Evolutionary conservation across 495 filamentous ascomycete genomes (phyloP).

Genomic region (Extremus antarcticus): DNA sequence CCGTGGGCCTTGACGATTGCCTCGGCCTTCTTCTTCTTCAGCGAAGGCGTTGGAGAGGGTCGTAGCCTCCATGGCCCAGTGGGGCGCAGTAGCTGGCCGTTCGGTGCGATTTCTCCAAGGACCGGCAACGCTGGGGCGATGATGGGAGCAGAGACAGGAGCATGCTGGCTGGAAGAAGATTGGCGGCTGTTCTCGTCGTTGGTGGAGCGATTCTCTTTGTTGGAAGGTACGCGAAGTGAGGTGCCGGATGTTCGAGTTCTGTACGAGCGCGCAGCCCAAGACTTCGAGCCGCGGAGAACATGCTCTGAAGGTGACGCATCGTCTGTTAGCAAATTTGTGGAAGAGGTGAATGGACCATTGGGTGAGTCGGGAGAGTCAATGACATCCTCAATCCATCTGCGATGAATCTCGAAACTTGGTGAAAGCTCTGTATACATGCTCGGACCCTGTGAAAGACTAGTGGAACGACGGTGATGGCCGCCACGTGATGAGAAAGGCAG

Average conservation of each 20-base stretch:
- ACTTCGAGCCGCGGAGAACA: slow-evolving; percentile 21
- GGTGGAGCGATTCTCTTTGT: slow-evolving; percentile 21
- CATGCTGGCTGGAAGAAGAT: background rate
- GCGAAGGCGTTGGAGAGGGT: slow-evolving; percentile 30
- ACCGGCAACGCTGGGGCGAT: slow-evolving; percentile 4
- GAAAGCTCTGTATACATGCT: background rate
- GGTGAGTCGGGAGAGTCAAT: background rate
- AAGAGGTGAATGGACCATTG: background rate
- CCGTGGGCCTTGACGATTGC: slow-evolving; percentile 46
- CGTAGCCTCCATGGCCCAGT: background rate
- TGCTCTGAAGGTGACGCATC: slow-evolving; percentile 14
- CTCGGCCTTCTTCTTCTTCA: slow-evolving; percentile 32
- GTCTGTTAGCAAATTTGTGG: slow-evolving; percentile 3
- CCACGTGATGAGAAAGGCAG: background rate
- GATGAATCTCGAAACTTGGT: background rate
- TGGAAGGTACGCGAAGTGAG: slow-evolving; percentile 12
- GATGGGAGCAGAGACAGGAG: no score
- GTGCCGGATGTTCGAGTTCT: slow-evolving; percentile 11
- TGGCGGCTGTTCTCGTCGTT: slow-evolving; percentile 10
- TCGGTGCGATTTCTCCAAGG: slow-evolving; percentile 14
- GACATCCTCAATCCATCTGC: slow-evolving; percentile 1
- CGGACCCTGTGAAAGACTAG: background rate
- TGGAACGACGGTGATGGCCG: no score
- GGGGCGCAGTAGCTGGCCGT: slow-evolving; percentile 10
- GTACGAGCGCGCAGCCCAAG: slow-evolving; percentile 20